Base-by-base conservation (phyloP, 1,139 yeast genomes). In the Candida sp. region DNA sequence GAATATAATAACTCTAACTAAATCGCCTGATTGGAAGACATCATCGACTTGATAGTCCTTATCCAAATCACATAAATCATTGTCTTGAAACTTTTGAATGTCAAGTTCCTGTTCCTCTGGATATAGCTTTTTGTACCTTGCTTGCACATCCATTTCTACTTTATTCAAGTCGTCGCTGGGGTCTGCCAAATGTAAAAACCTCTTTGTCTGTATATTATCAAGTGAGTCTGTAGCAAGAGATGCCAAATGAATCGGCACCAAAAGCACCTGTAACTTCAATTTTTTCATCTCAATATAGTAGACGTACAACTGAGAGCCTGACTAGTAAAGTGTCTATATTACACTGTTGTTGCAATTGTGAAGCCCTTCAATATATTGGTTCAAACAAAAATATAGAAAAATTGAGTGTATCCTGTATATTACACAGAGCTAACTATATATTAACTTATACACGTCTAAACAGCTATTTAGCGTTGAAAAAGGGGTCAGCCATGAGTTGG, bases 1-100 rank as follows among this genome's bases (percentile, higher is more conserved):
- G 25, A 64, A 63, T n/a, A 82, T 68, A 3, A 82, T 56, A 1
- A 84, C 82, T 40, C 84, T 65, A 12, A 86, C 70, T 3, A 77
- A 61, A 49, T 79, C 83, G 36, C 79, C 81, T 23, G 72, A 66
- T 29, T 66, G 72, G 54, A 87, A 84, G 5, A 85, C 82, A 51
- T 84, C 88, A 6, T 74, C 74, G 0, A 82, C 83, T 4, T 61
- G 49, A 52, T 81, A 87, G 46, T 86, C 95, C 0, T 90, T 89
- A 59, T 87, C 95, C 50, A 87, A 64, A 58, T 87, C 95, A 54
- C 90, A 85, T 47, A 73, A 73, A 46, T 79, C 76, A 27, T 63
- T 61, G 57, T 87, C 91, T 56, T 86, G 93, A 7, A 86, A 63
- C 41, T 79, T 75, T 21, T 73, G 65, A 33, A 87, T 77, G 4